Percentiles rank a stretch among this genome's conserved stretches.
These are phyloP conservation scores for Cocos nucifera DNA, from an alignment of 176 grass and related monocot genomes.

Conservation along the genomic window DNA sequence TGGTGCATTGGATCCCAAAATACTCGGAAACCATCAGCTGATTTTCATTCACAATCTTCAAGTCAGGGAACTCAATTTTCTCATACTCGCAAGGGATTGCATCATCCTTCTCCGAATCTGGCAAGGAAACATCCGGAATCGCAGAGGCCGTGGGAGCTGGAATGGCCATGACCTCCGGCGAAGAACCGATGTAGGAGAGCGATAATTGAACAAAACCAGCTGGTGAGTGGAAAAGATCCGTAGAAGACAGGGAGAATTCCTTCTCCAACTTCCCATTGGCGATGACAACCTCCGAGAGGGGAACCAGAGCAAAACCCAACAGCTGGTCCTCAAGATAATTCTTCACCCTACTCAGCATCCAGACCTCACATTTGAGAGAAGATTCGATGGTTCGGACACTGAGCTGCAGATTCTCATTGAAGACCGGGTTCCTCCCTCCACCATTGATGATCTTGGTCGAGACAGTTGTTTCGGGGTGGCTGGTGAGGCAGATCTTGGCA, in stretches of 20 bases:
- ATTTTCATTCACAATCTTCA: slow-evolving; percentile 71
- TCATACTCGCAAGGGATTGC: slow-evolving; percentile 41
- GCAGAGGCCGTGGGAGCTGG: slow-evolving; percentile 27
- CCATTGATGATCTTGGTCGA: slow-evolving; percentile 76
- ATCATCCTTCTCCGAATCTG: slow-evolving; percentile 19
- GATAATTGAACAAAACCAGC: slow-evolving; percentile 79
- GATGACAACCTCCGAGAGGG: slow-evolving; percentile 45
- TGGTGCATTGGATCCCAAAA: slow-evolving; percentile 37
- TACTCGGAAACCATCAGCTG: slow-evolving; percentile 85
- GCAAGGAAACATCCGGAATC: not conserved
- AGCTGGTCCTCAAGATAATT: slow-evolving; percentile 93
- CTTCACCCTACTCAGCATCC: slow-evolving; percentile 84
- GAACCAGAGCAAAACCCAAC: slow-evolving; percentile 67
- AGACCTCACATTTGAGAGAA: slow-evolving; percentile 69
- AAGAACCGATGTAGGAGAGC: slow-evolving; percentile 60
- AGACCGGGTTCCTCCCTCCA: slow-evolving; percentile 73
- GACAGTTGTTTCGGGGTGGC: slow-evolving; percentile 32
- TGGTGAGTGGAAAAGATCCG: slow-evolving; percentile 76
- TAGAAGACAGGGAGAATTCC: slow-evolving; percentile 66
- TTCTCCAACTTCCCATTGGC: slow-evolving; percentile 31
- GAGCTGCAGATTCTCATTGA: slow-evolving; percentile 56
- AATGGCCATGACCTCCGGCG: slow-evolving; percentile 65
- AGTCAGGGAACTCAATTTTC: slow-evolving; percentile 77
- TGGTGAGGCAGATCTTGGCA: slow-evolving; percentile 70
- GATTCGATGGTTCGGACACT: slow-evolving; percentile 35